Evolutionary conservation across 2,329 filamentous ascomycete genomes (phyloP).

Genomic region (Fusarium udum): DNA sequence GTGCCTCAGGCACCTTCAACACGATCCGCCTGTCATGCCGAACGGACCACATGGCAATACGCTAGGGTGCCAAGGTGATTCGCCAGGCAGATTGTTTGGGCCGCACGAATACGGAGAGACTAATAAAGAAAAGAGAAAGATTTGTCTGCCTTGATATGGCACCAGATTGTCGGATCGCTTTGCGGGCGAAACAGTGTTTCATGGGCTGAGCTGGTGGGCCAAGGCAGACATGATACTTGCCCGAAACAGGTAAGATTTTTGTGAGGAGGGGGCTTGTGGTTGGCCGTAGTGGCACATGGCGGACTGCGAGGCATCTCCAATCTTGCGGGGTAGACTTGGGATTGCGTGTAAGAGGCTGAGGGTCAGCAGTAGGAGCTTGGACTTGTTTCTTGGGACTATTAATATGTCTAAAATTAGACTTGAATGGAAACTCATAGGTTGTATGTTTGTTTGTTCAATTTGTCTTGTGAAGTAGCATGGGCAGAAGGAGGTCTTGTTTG

Average conservation of each 20-base stretch:
- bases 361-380: not conserved
- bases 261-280: not conserved
- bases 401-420: not conserved
- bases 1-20: too few species aligned
- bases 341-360: not conserved
- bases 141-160: not conserved
- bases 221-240: conserved; percentile 1
- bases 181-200: not conserved
- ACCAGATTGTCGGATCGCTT: not conserved
- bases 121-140: not conserved
- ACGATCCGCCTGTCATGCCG: not conserved
- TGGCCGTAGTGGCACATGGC: not conserved
- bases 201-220: not conserved
- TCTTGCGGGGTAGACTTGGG: conserved; percentile 3
- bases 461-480: not conserved
- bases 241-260: not conserved
- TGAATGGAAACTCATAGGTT: not conserved
- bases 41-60: not conserved
- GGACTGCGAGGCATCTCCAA: conserved; percentile 1
- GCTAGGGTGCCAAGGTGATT: not conserved
- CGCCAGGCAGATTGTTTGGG: not conserved
- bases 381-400: not conserved
- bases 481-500: not conserved
- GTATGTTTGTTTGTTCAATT: not conserved
- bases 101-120: not conserved